Conservation (phyloP, 75 land plant species). For the Adiantum capillusveneris region DNA sequence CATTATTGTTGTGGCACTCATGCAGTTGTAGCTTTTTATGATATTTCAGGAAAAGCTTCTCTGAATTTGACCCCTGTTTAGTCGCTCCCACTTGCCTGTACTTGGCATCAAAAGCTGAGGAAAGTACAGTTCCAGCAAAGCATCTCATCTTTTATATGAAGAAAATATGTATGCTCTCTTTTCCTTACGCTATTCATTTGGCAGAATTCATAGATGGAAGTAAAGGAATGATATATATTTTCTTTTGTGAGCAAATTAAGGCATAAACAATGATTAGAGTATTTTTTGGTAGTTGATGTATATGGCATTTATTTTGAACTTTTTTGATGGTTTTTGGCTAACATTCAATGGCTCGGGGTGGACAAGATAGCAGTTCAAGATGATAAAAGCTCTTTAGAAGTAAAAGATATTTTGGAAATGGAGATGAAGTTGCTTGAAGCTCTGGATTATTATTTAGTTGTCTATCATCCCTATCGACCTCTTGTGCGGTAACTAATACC, state of each 20-base stretch:
- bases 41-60: conserved; percentile 64
- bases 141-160: conserved; percentile 73
- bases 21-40: neutral
- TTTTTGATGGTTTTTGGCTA: no score
- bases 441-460: conserved; percentile 86
- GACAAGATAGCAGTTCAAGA: conserved; percentile 22
- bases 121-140: conserved; percentile 87
- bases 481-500: conserved; percentile 78
- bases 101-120: conserved; percentile 92
- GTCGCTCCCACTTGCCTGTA: conserved; percentile 92
- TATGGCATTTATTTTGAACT: no score
- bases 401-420: conserved; percentile 94
- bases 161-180: conserved; percentile 35
- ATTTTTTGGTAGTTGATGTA: no score
- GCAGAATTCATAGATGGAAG: neutral
- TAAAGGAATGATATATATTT: no score
- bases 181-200: neutral
- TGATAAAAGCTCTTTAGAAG: conserved; percentile 49
- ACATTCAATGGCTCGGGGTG: no score
- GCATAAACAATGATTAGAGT: no score
- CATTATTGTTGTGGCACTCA: neutral
- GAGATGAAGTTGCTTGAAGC: conserved; percentile 98
- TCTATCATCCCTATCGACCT: conserved; percentile 86
- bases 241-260: no score
- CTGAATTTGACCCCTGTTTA: conserved; percentile 85